Conservation (phyloP, 805 yeast genomes). For the Hanseniaspora valbyensis region DNA sequence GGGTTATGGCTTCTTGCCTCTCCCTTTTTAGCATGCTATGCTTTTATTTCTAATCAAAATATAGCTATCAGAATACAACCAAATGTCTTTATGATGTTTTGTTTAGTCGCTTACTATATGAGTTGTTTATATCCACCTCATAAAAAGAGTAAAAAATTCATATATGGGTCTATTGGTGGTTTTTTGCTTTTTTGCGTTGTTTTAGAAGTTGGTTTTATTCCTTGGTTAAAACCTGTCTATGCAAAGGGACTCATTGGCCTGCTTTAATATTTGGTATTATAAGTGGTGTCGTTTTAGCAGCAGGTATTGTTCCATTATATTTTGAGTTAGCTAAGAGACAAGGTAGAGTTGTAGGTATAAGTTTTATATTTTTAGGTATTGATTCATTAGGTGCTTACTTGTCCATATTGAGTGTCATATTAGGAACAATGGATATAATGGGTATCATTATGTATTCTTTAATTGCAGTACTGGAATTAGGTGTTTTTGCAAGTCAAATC, state of each 20-base stretch:
- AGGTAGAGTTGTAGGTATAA: conserved; percentile 83
- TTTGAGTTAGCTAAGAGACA: conserved; percentile 66
- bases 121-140: conserved; percentile 65
- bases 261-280: conserved; percentile 64
- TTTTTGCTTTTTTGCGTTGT: conserved; percentile 40
- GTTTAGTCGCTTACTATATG: conserved; percentile 59
- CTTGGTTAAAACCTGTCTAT: conserved; percentile 54
- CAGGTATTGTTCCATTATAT: conserved; percentile 82
- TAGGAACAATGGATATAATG: conserved; percentile 63
- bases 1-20: conserved; percentile 71
- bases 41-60: conserved; percentile 56
- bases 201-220: conserved; percentile 56
- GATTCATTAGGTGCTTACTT: conserved; percentile 78
- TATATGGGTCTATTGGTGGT: background rate
- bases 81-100: conserved; percentile 61
- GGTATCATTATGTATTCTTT: conserved; percentile 66
- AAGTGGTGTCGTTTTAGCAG: conserved; percentile 63
- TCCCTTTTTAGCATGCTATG: conserved; percentile 78
- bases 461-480: conserved; percentile 64
- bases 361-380: conserved; percentile 62
- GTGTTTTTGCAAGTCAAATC: conserved; percentile 59
- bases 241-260: conserved; percentile 58
- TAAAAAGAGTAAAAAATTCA: conserved; percentile 26
- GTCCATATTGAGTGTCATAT: conserved; percentile 50
- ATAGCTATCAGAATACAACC: conserved; percentile 82